phyloP scores from a whole-genome alignment of 306 rosid genomes.

The Quillaja saponaria region DNA sequence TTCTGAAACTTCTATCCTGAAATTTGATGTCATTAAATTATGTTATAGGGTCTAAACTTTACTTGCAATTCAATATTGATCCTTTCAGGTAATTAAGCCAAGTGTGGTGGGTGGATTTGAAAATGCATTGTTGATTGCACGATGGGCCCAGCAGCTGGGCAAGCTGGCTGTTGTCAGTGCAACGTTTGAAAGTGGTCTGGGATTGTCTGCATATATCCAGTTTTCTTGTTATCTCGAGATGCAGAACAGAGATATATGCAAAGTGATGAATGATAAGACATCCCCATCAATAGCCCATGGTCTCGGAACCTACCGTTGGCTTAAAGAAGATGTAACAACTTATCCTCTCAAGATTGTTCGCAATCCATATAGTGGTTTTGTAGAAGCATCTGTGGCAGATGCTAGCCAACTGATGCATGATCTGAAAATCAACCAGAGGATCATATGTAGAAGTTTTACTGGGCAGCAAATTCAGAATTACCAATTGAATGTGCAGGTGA shows the following conservation, averaged over 20 bases:
- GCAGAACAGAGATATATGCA: constrained; percentile 44
- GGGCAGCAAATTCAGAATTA: constrained; percentile 52
- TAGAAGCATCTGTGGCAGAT: constrained; percentile 73
- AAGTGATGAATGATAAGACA: constrained; percentile 36
- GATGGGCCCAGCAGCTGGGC: constrained; percentile 82
- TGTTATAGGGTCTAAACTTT: no score
- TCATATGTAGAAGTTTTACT: constrained; percentile 39
- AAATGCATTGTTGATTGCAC: constrained; percentile 74
- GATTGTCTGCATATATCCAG: constrained; percentile 81
- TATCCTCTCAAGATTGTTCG: constrained; percentile 55
- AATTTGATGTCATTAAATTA: no score
- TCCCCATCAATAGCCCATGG: constrained; percentile 76
- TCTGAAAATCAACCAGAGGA: constrained; percentile 57
- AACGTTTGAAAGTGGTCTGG: constrained; percentile 88
- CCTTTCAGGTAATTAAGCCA: constrained; percentile 88
- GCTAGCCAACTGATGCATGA: constrained; percentile 58
- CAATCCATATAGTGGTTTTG: constrained; percentile 55
- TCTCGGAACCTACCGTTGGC: constrained; percentile 89
- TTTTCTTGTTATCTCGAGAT: constrained; percentile 75
- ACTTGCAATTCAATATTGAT: no score
- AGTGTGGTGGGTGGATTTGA: constrained; percentile 93
- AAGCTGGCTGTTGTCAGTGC: constrained; percentile 92
- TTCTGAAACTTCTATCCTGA: no score
- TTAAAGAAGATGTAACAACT: constrained; percentile 70
- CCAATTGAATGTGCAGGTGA: constrained; percentile 44